phyloP scores from a whole-genome alignment of 805 yeast species.

The Helenozyma rhizophorensis region DNA sequence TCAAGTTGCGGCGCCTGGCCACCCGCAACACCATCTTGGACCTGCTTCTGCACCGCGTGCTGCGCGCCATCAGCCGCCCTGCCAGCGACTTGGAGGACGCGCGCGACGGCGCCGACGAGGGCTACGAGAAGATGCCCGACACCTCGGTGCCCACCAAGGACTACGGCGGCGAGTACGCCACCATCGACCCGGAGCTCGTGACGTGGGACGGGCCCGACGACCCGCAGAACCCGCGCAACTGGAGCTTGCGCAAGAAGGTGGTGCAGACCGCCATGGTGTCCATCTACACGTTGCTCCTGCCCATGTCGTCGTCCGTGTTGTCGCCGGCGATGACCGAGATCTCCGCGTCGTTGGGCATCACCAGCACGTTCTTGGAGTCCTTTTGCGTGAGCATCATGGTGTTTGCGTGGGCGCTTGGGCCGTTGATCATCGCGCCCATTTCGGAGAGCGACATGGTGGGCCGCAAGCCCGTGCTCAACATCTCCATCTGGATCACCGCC shows the following conservation, averaged over 20 bases:
- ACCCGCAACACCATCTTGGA: conserved; percentile 43
- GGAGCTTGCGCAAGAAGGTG: conserved; percentile 43
- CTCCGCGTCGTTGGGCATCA: conserved; percentile 35
- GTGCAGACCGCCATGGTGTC: conserved; percentile 45
- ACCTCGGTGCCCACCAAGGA: conserved; percentile 31
- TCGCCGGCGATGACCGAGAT: conserved; percentile 57
- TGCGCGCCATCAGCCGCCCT: conserved; percentile 14
- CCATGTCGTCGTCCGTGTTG: conserved; percentile 57
- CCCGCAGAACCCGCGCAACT: conserved; percentile 61
- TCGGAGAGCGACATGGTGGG: conserved; percentile 59
- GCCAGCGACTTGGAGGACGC: conserved; percentile 7
- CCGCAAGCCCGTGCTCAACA: conserved; percentile 50
- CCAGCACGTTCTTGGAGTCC: conserved; percentile 21
- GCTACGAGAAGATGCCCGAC: conserved; percentile 19
- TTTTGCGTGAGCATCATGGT: conserved; percentile 53
- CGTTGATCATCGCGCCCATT: conserved; percentile 61
- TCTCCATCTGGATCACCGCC: conserved; percentile 45
- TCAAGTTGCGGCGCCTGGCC: conserved; percentile 38
- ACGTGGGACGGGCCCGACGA: conserved; percentile 66
- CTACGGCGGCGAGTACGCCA: conserved; percentile 51
- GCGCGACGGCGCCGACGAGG: neutral
- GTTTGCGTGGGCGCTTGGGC: conserved; percentile 68
- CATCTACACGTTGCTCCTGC: conserved; percentile 53
- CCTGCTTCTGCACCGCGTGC: conserved; percentile 26
- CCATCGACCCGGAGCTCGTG: conserved; percentile 60